phyloP scores from a whole-genome alignment of 2,329 filamentous ascomycete genomes.

The Colletotrichum sp. region DNA sequence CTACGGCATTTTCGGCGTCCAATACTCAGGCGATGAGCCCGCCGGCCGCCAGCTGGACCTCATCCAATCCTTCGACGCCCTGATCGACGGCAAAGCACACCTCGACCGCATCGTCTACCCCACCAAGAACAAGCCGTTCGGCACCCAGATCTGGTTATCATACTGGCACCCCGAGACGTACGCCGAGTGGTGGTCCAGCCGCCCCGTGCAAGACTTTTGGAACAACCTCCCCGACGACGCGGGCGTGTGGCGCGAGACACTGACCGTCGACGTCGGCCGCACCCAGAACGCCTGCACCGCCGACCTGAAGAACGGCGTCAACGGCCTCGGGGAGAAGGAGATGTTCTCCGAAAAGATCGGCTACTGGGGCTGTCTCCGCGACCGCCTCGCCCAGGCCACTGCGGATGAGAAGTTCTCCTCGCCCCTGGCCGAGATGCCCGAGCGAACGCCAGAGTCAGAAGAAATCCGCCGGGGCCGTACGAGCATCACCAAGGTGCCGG shows the following conservation, averaged over 20 bases:
- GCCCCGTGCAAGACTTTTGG: neutral
- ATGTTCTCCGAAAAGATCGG: neutral
- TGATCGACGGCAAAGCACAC: neutral
- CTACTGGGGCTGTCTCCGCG: neutral
- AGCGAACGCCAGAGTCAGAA: accelerated
- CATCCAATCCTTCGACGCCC: neutral
- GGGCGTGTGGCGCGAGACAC: neutral
- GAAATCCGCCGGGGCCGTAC: neutral
- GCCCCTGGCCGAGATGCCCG: neutral
- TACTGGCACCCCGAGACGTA: neutral
- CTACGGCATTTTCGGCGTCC: neutral
- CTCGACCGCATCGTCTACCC: neutral
- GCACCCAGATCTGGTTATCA: neutral
- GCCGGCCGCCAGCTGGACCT: neutral
- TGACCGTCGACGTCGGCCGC: neutral
- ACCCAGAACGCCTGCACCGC: neutral
- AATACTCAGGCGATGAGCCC: neutral
- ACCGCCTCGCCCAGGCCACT: neutral
- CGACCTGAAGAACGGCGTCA: neutral
- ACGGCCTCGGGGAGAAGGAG: neutral
- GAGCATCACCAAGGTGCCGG: neutral
- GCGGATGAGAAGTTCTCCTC: neutral
- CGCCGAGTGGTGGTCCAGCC: neutral
- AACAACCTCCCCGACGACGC: neutral
- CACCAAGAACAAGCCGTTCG: neutral